Base-by-base conservation (phyloP, 1,139 yeast species). In the Kluyveromyces sp. region DNA sequence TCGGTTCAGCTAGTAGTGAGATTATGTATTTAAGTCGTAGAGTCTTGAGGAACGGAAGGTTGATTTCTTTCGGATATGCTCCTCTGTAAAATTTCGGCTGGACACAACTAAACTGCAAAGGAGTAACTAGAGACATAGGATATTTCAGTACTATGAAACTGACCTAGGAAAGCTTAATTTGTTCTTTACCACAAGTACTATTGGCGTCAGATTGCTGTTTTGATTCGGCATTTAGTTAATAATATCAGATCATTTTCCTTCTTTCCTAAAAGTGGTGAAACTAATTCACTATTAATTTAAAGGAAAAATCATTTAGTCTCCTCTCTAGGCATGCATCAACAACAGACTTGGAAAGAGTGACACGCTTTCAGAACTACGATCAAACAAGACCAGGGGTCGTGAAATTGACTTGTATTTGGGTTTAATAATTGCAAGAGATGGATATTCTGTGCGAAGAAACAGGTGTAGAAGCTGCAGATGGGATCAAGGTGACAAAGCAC, bases 51-150 rank as follows among this genome's bases (percentile, higher is more conserved):
- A 83, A 92, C n/a, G 81, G 74, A 49, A 77, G 73, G 60, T 88
- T 89, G 48, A 82, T 75, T 44, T 79, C 78, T 46, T 94, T 74
- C 1, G 97, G 97, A 57, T 85, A 86, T 1, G 95, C 83, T 0
- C 97, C 97, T 43, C 97, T 70, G 59, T 81, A 85, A 3, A 90
- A 69, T 46, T 76, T 72, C 1, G 85, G 79, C 57, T 84, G 86
- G 1, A 89, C 79, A 5, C 79, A 73, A 43, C 81, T 80, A 66
- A 84, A 92, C 53, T 89, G 73, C 50, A 89, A 71, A 1, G 97
- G 97, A 0, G 97, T 94, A 0, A 84, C 83, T 39, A 83, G 60
- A 8, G 75, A 44, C 55, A 51, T 53, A 31, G 33, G 33, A 15
- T 15, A 15, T 15, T 15, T 15, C 21, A 15, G 21, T 15, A 15